Conservation (phyloP, 768 basidiomycete species). For the Leccinellum luteum region DNA sequence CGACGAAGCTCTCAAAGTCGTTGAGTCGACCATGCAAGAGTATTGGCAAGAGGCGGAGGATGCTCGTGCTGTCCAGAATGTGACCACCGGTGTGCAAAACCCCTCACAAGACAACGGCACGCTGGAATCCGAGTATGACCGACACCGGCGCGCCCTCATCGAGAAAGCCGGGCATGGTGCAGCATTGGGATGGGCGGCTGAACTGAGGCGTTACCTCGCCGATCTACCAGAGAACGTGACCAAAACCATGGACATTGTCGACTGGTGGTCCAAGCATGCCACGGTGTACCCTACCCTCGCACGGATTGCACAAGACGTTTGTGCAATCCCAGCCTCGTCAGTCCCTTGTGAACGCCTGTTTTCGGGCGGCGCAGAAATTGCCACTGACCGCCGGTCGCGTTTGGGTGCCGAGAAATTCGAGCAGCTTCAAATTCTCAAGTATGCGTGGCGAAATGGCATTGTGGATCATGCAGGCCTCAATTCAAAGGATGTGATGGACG, state of each 20-base stretch:
- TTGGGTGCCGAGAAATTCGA: background rate
- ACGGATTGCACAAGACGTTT: background rate
- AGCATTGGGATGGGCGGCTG: background rate
- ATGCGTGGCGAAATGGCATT: background rate
- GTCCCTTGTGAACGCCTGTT: background rate
- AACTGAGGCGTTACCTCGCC: background rate
- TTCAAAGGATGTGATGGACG: background rate
- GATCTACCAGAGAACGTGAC: background rate
- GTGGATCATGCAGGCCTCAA: background rate
- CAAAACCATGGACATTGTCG: background rate
- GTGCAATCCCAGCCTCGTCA: background rate
- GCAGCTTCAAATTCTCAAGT: background rate
- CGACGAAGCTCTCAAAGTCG: background rate
- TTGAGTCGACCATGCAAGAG: background rate
- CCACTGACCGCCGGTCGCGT: background rate
- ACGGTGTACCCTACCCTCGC: background rate
- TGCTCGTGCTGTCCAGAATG: background rate
- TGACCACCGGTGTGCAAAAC: background rate
- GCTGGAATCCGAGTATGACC: background rate
- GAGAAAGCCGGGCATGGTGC: background rate
- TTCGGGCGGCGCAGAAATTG: background rate
- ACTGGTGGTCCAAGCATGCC: background rate
- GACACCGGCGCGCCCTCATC: background rate
- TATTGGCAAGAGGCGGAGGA: background rate
- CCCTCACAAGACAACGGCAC: background rate